These are phyloP conservation scores for Saitozyma podzolica DNA, from an alignment of 768 basidiomycete genomes.

Conservation along the genomic window DNA sequence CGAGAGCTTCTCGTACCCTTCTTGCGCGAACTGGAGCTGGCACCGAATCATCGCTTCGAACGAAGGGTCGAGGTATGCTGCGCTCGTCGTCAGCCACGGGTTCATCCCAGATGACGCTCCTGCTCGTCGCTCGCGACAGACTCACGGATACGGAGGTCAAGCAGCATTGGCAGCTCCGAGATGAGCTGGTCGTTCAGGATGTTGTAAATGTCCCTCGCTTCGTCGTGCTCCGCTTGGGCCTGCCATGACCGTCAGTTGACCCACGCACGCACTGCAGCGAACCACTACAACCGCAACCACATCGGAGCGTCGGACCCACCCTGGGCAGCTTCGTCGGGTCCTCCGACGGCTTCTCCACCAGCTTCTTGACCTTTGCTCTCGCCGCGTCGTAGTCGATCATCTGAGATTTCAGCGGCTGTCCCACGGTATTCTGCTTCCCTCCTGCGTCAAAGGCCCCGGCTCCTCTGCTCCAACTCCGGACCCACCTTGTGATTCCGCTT, in stretches of 20 bases:
- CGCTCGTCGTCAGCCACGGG: neutral
- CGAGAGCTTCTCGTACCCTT: conserved; percentile 95
- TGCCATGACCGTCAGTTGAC: conserved; percentile 44
- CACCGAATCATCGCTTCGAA: conserved; percentile 96
- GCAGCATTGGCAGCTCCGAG: conserved; percentile 81
- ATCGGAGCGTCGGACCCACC: conserved; percentile 54
- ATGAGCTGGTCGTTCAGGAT: conserved; percentile 90
- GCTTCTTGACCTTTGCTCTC: conserved; percentile 81
- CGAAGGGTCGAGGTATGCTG: conserved; percentile 90
- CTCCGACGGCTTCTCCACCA: conserved; percentile 87
- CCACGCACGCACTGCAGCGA: neutral
- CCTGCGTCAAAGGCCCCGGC: too few relatives aligned
- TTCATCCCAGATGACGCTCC: neutral
- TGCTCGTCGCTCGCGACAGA: conserved; percentile 3
- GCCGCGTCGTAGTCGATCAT: conserved; percentile 94
- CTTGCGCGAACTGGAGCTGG: conserved; percentile 96
- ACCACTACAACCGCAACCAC: neutral
- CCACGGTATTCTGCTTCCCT: too few relatives aligned
- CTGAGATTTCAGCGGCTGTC: conserved; percentile 54
- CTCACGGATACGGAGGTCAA: conserved; percentile 82
- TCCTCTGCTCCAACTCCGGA: neutral
- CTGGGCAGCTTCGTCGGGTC: conserved; percentile 87
- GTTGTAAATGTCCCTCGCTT: conserved; percentile 90
- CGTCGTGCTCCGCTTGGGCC: conserved; percentile 96
- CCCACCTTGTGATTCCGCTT: conserved; percentile 95